A percentile compares a stretch with the other conserved stretches of the same genome.
Evolutionary conservation across 2,329 filamentous ascomycete species (phyloP).

Genomic region (Chaetomium strumarium): DNA sequence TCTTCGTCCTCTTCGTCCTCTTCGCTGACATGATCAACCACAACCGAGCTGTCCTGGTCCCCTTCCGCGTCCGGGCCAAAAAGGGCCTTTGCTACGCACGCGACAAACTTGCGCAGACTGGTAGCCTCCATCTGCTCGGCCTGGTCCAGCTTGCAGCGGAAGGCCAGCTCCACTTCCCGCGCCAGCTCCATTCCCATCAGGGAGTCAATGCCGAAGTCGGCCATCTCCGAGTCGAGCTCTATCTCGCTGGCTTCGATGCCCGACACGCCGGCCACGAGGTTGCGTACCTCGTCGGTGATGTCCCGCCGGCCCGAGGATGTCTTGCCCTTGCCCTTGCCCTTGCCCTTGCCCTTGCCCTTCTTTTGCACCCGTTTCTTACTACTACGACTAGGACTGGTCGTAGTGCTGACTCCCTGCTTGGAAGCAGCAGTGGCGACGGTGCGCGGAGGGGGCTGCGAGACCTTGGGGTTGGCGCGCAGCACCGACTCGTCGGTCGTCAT

Average conservation of each 20-base stretch:
- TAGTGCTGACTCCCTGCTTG: neutral
- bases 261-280: slow-evolving; percentile 27
- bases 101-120: slow-evolving; percentile 2
- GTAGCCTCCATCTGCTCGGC: neutral
- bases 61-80: too few species aligned
- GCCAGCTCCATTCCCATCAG: slow-evolving; percentile 44
- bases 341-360: too few species aligned
- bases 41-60: too few species aligned
- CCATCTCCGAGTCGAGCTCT: slow-evolving; percentile 31
- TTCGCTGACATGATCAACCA: too few species aligned
- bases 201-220: slow-evolving; percentile 44
- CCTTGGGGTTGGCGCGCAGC: too few species aligned
- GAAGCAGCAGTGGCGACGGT: too few species aligned
- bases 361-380: too few species aligned
- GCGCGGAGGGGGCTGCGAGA: too few species aligned
- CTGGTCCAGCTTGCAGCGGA: slow-evolving; percentile 22
- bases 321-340: neutral
- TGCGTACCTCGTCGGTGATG: slow-evolving; percentile 13
- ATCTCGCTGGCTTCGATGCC: slow-evolving; percentile 35
- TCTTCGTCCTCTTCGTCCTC: neutral
- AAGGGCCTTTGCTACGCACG: neutral
- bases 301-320: too few species aligned
- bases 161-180: slow-evolving; percentile 35
- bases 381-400: too few species aligned
- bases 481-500: slow-evolving; percentile 13